Conservation (phyloP, 257 asterid species). For the Cinchona pubescens region DNA sequence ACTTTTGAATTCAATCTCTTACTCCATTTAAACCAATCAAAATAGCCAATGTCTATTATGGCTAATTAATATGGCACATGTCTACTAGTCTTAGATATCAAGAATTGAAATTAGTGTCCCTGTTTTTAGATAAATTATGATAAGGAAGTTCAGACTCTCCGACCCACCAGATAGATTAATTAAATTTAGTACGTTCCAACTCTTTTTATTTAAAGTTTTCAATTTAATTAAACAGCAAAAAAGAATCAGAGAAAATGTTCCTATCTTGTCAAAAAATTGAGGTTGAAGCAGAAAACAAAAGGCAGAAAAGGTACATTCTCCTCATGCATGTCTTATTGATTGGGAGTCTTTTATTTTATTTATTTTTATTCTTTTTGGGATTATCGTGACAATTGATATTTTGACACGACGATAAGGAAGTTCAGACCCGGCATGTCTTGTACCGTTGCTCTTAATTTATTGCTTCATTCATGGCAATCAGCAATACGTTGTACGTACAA, state of each 20-base stretch:
- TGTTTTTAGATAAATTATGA: slow-evolving; percentile 1
- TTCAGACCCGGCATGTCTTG: background rate
- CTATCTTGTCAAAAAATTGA: background rate
- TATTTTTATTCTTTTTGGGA: no score
- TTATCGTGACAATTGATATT: background rate
- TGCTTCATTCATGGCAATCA: background rate
- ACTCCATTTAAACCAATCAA: background rate
- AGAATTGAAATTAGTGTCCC: background rate
- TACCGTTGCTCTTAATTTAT: background rate
- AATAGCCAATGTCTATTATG: background rate
- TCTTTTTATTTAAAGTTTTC: background rate
- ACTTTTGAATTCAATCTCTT: background rate
- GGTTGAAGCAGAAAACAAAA: background rate
- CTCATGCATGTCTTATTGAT: background rate
- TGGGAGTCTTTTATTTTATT: background rate
- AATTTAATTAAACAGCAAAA: background rate
- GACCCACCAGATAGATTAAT: background rate
- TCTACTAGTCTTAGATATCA: background rate
- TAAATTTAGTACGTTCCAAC: background rate
- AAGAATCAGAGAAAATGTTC: background rate
- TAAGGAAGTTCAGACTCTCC: slow-evolving; percentile 1
- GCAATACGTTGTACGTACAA: background rate
- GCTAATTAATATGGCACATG: no score
- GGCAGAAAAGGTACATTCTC: background rate
- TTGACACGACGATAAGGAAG: background rate